phyloP scores from a whole-genome alignment of 2,329 filamentous ascomycete species.

The Pezicula neosporulosa region DNA sequence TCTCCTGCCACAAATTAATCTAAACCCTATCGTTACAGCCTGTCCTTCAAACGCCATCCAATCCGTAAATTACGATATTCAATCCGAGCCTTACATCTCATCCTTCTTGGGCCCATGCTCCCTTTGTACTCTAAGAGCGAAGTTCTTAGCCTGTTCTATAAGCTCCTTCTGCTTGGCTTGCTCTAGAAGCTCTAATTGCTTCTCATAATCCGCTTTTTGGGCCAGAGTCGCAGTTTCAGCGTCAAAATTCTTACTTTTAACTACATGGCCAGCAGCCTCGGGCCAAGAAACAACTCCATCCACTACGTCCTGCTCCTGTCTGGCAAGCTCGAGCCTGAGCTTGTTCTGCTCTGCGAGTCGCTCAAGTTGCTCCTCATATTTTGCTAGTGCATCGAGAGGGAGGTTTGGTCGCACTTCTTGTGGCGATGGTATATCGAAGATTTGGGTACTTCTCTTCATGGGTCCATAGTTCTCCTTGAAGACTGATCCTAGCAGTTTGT shows the following conservation, averaged over 20 bases:
- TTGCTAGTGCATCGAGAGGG: neutral
- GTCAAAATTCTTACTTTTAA: neutral
- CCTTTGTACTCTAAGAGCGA: neutral
- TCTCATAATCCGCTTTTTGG: slow-evolving; percentile 10
- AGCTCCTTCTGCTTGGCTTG: neutral
- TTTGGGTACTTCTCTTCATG: slow-evolving; percentile 9
- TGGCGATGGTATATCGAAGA: no score
- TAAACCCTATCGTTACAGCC: no score
- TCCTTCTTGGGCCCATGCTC: slow-evolving; percentile 2
- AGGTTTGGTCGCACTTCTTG: neutral
- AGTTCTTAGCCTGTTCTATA: neutral
- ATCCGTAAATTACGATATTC: no score
- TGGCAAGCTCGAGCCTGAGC: no score
- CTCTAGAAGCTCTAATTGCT: neutral
- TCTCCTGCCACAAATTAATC: no score
- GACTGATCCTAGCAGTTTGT: slow-evolving; percentile 53
- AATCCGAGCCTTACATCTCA: slow-evolving; percentile 15
- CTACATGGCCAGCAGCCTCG: neutral
- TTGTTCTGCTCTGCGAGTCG: slow-evolving; percentile 1
- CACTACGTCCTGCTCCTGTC: no score
- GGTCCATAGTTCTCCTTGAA: slow-evolving; percentile 40
- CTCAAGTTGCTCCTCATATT: slow-evolving; percentile 1
- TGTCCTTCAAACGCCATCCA: no score
- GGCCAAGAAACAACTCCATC: neutral
- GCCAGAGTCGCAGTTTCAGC: neutral